These are phyloP conservation scores for Aspergillus quadrilineatus DNA, from an alignment of 2,329 filamentous ascomycete genomes.

Conservation along the genomic window DNA sequence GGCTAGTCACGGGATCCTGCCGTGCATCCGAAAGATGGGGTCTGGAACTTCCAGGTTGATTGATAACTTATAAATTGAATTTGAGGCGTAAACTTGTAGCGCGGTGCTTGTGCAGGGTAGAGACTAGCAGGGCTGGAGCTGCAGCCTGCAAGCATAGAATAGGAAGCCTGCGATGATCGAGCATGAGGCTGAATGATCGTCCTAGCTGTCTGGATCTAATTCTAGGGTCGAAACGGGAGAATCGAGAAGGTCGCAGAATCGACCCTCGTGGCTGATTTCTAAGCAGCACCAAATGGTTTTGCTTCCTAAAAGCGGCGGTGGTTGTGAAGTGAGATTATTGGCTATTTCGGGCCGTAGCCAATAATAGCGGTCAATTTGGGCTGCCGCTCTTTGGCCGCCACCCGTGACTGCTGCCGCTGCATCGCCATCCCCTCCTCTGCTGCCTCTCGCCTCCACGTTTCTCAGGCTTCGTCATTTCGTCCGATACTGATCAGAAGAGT, in stretches of 20 bases:
- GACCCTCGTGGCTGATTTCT: conserved; percentile 27
- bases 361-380: not conserved
- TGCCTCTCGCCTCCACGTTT: conserved; percentile 7
- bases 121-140: not conserved
- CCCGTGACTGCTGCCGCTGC: conserved; percentile 5
- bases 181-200: not conserved
- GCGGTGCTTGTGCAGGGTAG: not conserved
- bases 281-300: conserved; percentile 21
- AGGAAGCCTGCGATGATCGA: not conserved
- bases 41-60: not conserved
- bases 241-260: conserved; percentile 11
- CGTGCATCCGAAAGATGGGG: not conserved
- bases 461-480: conserved; percentile 4
- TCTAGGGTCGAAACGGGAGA: not conserved
- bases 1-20: not conserved
- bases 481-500: conserved; percentile 4
- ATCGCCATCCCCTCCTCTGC: conserved; percentile 8
- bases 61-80: no score
- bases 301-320: conserved; percentile 5
- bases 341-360: not conserved
- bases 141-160: not conserved
- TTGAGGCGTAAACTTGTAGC: not conserved
- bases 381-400: conserved; percentile 6
- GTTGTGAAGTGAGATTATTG: not conserved
- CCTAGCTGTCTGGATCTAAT: not conserved